Conservation (phyloP, 2,329 filamentous ascomycete genomes). For the Trichoderma gracile region DNA sequence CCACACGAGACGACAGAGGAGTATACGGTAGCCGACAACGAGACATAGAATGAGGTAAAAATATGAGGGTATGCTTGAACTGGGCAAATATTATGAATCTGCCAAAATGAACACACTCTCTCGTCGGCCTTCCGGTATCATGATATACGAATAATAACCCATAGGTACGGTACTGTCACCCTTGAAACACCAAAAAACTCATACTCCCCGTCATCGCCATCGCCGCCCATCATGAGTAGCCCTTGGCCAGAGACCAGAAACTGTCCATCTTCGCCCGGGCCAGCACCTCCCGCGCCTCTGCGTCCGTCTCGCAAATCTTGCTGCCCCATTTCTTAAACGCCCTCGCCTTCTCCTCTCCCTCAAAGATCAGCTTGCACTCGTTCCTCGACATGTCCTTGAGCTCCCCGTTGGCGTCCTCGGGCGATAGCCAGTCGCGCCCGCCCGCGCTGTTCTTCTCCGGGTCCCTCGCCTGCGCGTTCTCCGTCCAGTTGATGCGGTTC, state of each 20-base stretch:
- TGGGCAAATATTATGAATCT: too few relatives aligned
- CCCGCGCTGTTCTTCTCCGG: conserved; percentile 62
- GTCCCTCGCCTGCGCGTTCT: conserved; percentile 72
- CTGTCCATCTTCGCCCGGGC: conserved; percentile 86
- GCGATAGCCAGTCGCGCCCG: conserved; percentile 73
- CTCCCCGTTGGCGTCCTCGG: conserved; percentile 74
- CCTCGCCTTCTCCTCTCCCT: conserved; percentile 80
- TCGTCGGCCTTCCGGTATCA: too few relatives aligned
- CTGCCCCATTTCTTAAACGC: conserved; percentile 86
- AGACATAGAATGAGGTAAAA: too few relatives aligned
- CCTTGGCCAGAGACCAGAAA: conserved; percentile 91
- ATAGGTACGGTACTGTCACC: too few relatives aligned
- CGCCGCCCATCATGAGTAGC: conserved; percentile 31
- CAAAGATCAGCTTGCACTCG: conserved; percentile 81
- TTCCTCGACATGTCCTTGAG: conserved; percentile 82
- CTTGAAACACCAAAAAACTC: background rate
- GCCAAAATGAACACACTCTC: too few relatives aligned
- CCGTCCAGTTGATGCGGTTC: conserved; percentile 91
- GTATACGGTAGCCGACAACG: too few relatives aligned
- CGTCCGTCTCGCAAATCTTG: conserved; percentile 89
- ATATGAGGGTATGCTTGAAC: too few relatives aligned
- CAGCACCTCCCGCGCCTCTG: conserved; percentile 79
- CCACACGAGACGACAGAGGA: too few relatives aligned
- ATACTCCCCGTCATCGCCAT: too few relatives aligned
- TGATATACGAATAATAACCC: too few relatives aligned